phyloP scores from a whole-genome alignment of 1,284 basidiomycete genomes.

The Heimioporus retisporus region DNA sequence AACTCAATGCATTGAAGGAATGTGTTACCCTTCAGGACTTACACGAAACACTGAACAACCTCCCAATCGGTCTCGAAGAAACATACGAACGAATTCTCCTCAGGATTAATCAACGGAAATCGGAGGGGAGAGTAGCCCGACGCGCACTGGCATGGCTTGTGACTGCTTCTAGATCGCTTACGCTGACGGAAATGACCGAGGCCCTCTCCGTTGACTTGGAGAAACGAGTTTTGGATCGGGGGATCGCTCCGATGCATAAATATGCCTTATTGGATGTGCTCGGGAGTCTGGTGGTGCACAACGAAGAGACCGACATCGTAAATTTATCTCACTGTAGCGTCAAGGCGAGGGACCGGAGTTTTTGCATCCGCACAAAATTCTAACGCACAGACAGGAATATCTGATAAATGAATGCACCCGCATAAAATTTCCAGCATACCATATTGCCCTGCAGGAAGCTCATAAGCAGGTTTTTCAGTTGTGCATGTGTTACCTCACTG shows the following conservation, averaged over 20 bases:
- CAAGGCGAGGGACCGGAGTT: slow-evolving; percentile 13
- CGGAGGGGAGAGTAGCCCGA: background rate
- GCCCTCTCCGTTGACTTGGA: slow-evolving; percentile 17
- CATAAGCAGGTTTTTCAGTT: slow-evolving; percentile 11
- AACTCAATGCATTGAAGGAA: slow-evolving; percentile 18
- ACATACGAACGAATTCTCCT: slow-evolving; percentile 18
- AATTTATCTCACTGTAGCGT: slow-evolving; percentile 27
- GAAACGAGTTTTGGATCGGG: background rate
- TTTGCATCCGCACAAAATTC: background rate
- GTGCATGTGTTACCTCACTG: slow-evolving; percentile 17
- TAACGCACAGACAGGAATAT: slow-evolving; percentile 10
- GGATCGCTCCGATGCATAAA: slow-evolving; percentile 3
- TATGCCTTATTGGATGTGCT: slow-evolving; percentile 18
- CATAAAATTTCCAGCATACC: slow-evolving; percentile 2
- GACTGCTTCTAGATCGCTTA: slow-evolving; percentile 6
- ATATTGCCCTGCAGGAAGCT: slow-evolving; percentile 10
- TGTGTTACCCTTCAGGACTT: slow-evolving; percentile 10
- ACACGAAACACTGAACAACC: slow-evolving; percentile 2
- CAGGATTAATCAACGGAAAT: background rate
- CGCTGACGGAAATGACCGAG: slow-evolving; percentile 17
- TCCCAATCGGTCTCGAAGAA: slow-evolving; percentile 15
- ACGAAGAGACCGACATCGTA: slow-evolving; percentile 17
- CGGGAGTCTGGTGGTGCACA: slow-evolving; percentile 23
- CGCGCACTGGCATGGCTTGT: slow-evolving; percentile 20
- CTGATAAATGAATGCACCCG: background rate